Conservation (phyloP, 2,329 filamentous ascomycete genomes). For the Stagonosporopsis vannaccii region DNA sequence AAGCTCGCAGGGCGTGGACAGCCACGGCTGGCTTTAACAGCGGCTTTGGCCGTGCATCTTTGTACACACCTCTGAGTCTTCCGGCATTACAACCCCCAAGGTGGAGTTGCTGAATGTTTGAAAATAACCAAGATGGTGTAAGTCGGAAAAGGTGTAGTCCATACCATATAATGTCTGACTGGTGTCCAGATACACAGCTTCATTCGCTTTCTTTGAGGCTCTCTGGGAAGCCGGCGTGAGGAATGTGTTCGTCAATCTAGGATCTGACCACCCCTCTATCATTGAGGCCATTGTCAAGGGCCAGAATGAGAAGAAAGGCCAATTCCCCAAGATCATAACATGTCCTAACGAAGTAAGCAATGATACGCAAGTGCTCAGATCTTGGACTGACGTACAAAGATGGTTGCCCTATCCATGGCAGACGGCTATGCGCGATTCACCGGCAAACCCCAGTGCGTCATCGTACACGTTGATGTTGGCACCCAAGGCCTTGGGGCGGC, state of each 20-base stretch:
- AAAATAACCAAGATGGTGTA: constrained; percentile 32
- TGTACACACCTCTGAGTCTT: neutral
- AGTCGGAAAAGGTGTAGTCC: neutral
- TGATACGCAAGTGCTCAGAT: neutral
- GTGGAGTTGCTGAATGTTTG: neutral
- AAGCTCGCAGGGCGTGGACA: constrained; percentile 8
- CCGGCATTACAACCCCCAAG: neutral
- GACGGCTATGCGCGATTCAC: constrained; percentile 77
- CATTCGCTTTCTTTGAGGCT: constrained; percentile 83
- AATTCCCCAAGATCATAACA: constrained; percentile 77
- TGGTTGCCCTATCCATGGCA: constrained; percentile 86
- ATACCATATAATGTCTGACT: neutral
- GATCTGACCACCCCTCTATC: constrained; percentile 77
- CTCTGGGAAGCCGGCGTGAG: constrained; percentile 67
- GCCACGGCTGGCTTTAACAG: neutral
- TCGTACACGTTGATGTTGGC: constrained; percentile 82
- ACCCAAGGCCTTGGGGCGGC: constrained; percentile 80
- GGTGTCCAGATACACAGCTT: constrained; percentile 69
- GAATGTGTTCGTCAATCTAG: constrained; percentile 69
- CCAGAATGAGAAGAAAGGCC: constrained; percentile 68
- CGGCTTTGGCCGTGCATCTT: neutral
- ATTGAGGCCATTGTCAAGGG: constrained; percentile 83
- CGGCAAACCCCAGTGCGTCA: constrained; percentile 76
- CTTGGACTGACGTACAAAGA: constrained; percentile 56
- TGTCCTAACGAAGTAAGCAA: constrained; percentile 76